Conservation (phyloP, 2,329 filamentous ascomycete species). For the Xylogone sp. region DNA sequence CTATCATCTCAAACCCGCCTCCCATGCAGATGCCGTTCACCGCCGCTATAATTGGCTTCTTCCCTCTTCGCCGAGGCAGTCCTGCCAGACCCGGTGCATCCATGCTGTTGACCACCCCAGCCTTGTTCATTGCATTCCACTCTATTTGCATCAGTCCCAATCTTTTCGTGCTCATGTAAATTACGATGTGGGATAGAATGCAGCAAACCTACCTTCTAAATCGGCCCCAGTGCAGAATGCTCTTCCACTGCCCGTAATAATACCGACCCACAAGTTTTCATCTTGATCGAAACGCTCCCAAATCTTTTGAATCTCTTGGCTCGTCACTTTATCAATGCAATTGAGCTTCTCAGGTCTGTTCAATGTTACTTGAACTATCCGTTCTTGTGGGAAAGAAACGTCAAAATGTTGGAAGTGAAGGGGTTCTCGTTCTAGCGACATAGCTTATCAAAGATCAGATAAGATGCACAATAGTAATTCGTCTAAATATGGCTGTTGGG, state of each 20-base stretch:
- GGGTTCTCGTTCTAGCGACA: constrained; percentile 3
- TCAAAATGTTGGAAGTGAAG: constrained; percentile 9
- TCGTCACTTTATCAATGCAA: constrained; percentile 36
- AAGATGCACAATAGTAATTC: neutral
- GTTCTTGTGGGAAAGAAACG: constrained; percentile 46
- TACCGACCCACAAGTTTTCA: constrained; percentile 54
- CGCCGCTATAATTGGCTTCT: constrained; percentile 70
- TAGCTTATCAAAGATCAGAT: neutral
- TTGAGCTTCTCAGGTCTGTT: constrained; percentile 55
- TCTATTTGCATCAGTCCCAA: constrained; percentile 32
- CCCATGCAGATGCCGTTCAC: constrained; percentile 71
- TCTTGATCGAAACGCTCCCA: constrained; percentile 60
- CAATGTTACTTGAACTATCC: constrained; percentile 55
- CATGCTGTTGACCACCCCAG: constrained; percentile 13
- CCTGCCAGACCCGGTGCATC: constrained; percentile 54
- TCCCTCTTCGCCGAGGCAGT: constrained; percentile 59
- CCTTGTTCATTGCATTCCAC: constrained; percentile 40
- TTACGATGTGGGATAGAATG: constrained; percentile 42
- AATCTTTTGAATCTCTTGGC: constrained; percentile 36
- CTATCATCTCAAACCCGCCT: constrained; percentile 69
- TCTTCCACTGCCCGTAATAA: constrained; percentile 57
- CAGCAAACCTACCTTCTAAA: constrained; percentile 41
- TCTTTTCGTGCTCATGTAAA: constrained; percentile 12
- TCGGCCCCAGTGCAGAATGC: constrained; percentile 66
- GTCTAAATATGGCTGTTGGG: constrained; percentile 1